These are phyloP conservation scores for Sideroxylon spinosum DNA, from an alignment of 179 eudicot species.

Conservation along the genomic window DNA sequence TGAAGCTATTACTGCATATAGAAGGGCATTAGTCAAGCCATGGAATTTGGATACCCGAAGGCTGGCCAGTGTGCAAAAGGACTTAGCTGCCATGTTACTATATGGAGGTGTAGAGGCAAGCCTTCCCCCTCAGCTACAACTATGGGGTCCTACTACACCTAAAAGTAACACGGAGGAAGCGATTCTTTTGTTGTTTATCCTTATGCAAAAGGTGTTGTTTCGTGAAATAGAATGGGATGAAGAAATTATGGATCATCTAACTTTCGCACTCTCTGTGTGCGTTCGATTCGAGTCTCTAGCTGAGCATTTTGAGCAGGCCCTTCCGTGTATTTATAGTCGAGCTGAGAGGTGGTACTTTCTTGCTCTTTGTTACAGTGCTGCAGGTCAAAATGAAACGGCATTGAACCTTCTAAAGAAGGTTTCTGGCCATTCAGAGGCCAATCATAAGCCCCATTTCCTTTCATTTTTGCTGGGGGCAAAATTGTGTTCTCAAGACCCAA, in stretches of 20 bases:
- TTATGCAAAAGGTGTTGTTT: conserved; percentile 48
- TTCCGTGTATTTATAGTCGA: conserved; percentile 63
- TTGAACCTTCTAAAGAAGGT: conserved; percentile 55
- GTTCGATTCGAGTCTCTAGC: conserved; percentile 67
- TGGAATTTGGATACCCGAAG: conserved; percentile 66
- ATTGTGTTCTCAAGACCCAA: conserved; percentile 54
- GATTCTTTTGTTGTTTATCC: conserved; percentile 59
- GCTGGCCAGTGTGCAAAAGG: conserved; percentile 65
- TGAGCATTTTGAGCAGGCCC: conserved; percentile 60
- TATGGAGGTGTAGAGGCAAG: conserved; percentile 73
- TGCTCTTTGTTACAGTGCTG: conserved; percentile 80
- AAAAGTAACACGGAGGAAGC: conserved; percentile 71
- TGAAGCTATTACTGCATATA: conserved; percentile 71
- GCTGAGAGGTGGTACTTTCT: conserved; percentile 88
- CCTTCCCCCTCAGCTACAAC: conserved; percentile 46
- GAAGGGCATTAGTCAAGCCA: conserved; percentile 65
- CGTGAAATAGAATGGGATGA: conserved; percentile 70
- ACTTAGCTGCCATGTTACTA: conserved; percentile 59
- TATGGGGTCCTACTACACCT: conserved; percentile 45
- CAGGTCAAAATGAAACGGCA: conserved; percentile 60
- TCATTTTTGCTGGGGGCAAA: conserved; percentile 77
- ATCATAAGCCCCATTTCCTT: conserved; percentile 47
- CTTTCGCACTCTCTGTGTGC: conserved; percentile 66
- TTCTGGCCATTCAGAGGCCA: conserved; percentile 34
- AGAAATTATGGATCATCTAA: conserved; percentile 66